These are phyloP conservation scores for Tinospora cordifolia DNA, from an alignment of 164 flowering plant species.

Conservation along the genomic window DNA sequence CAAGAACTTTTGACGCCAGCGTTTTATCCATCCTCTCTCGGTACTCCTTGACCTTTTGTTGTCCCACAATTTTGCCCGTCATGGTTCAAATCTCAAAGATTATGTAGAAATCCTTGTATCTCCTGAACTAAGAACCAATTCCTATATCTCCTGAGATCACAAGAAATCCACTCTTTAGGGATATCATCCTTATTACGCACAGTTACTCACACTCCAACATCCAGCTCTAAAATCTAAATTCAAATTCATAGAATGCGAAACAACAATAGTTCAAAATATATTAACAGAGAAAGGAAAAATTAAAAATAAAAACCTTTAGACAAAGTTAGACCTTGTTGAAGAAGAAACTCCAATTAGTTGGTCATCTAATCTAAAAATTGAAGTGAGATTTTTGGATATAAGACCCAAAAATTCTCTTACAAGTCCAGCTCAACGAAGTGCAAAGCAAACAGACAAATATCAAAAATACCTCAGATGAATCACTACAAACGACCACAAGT, in stretches of 20 bases:
- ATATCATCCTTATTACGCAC: neutral
- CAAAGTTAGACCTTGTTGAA: neutral
- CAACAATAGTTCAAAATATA: neutral
- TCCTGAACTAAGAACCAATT: neutral
- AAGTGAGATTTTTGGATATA: neutral
- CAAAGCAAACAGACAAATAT: no score
- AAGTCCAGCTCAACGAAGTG: no score
- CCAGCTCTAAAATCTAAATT: neutral
- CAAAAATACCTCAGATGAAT: neutral
- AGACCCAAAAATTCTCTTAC: no score
- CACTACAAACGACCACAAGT: neutral
- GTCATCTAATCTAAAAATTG: neutral
- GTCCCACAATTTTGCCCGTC: conserved; percentile 45
- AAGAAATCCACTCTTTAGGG: neutral
- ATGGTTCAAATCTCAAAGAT: conserved; percentile 2
- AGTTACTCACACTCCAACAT: neutral
- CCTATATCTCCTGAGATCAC: neutral
- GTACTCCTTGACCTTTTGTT: conserved; percentile 38
- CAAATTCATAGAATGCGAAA: neutral
- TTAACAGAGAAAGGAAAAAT: no score
- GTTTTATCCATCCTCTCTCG: conserved; percentile 66
- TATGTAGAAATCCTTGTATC: neutral
- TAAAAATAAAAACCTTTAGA: no score
- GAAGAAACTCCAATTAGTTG: neutral
- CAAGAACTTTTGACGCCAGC: conserved; percentile 51